These are phyloP conservation scores for Cylindrotheca closterium DNA, from an alignment of 108 stramenopile genomes.

Conservation along the genomic window DNA sequence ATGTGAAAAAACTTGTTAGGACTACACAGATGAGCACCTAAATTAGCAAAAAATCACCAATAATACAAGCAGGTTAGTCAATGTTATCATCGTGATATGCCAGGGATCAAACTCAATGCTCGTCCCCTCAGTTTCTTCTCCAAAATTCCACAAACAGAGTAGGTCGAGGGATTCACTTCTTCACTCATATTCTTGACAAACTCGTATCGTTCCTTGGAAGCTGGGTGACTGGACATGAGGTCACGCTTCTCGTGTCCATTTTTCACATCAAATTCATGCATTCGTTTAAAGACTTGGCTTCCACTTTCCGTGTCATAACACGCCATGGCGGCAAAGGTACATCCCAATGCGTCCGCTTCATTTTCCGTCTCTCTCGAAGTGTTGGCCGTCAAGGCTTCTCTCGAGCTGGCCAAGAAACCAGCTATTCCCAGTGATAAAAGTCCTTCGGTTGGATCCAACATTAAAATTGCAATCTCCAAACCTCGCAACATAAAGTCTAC, in stretches of 20 bases:
- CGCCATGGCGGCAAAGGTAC: constrained; percentile 72
- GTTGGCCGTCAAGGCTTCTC: constrained; percentile 57
- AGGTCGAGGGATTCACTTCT: too few relatives aligned
- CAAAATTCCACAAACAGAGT: too few relatives aligned
- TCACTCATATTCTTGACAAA: constrained; percentile 26
- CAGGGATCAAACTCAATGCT: too few relatives aligned
- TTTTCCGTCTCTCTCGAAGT: constrained; percentile 70
- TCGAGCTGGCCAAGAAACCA: constrained; percentile 50
- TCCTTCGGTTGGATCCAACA: constrained; percentile 85
- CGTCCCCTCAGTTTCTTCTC: too few relatives aligned
- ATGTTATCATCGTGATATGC: too few relatives aligned
- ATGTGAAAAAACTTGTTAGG: too few relatives aligned
- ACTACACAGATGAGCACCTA: too few relatives aligned
- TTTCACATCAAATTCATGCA: constrained; percentile 60
- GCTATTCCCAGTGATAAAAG: constrained; percentile 59
- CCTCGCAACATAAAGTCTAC: constrained; percentile 69
- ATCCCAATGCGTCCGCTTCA: constrained; percentile 77
- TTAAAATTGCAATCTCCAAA: constrained; percentile 71
- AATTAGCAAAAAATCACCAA: too few relatives aligned
- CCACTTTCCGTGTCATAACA: constrained; percentile 75
- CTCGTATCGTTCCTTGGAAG: constrained; percentile 58
- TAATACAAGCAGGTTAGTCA: too few relatives aligned
- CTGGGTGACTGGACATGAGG: constrained; percentile 55
- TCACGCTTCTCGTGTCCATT: constrained; percentile 30
- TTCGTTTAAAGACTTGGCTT: constrained; percentile 65